phyloP scores from a whole-genome alignment of 768 basidiomycete genomes.

The Naganishia antarctica region DNA sequence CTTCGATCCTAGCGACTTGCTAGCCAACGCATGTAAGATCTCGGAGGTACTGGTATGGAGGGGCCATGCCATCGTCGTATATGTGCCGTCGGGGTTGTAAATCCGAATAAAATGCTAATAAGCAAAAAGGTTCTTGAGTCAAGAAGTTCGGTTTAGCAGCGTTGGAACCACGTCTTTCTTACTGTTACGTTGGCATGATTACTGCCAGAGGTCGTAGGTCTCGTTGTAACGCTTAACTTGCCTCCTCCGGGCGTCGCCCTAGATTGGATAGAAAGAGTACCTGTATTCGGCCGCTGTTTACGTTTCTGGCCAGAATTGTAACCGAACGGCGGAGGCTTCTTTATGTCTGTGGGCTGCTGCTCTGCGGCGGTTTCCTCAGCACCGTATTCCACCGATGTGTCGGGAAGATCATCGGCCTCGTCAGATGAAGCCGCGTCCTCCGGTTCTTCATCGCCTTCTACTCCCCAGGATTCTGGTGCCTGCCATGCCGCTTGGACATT shows the following conservation, averaged over 20 bases:
- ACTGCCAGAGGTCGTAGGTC: constrained; percentile 45
- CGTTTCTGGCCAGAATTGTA: constrained; percentile 31
- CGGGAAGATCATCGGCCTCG: constrained; percentile 28
- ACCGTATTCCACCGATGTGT: neutral
- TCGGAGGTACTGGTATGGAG: constrained; percentile 65
- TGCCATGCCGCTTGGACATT: constrained; percentile 51
- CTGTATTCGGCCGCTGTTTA: constrained; percentile 13
- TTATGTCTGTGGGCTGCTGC: neutral
- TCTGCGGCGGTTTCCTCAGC: neutral
- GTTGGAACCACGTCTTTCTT: neutral
- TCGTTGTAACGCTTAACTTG: neutral
- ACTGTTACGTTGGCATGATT: constrained; percentile 13
- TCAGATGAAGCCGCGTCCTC: constrained; percentile 40
- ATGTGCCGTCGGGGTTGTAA: constrained; percentile 67
- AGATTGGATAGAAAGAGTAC: constrained; percentile 16
- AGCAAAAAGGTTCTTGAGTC: neutral
- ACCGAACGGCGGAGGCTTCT: constrained; percentile 42
- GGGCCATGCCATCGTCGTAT: constrained; percentile 64
- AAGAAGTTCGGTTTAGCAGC: no score
- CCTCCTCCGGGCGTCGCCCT: constrained; percentile 26
- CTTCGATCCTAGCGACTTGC: constrained; percentile 54
- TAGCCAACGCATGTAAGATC: constrained; percentile 60
- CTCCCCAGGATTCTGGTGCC: constrained; percentile 55
- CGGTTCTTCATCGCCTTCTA: constrained; percentile 46
- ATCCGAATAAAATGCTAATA: constrained; percentile 64